Evolutionary conservation across 2,329 filamentous ascomycete species (phyloP).

Genomic region (Trichoderma brevicompactum): DNA sequence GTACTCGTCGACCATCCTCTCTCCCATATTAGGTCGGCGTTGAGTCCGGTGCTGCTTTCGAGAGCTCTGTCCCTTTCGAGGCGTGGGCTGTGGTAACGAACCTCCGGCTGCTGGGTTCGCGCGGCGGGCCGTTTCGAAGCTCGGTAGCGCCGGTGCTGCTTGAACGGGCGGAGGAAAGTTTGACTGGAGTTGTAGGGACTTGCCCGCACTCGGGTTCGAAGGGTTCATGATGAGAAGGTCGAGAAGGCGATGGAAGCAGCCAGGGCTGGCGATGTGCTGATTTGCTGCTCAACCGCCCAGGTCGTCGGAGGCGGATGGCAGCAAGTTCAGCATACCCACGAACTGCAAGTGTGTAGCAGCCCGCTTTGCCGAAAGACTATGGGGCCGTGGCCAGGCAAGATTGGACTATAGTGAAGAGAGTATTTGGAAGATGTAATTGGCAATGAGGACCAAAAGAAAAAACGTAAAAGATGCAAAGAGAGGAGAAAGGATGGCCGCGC

Average conservation of each 20-base stretch:
- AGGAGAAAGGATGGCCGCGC: constrained; percentile 12
- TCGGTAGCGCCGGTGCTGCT: constrained; percentile 49
- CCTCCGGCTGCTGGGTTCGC: constrained; percentile 43
- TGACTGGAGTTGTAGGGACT: constrained; percentile 54
- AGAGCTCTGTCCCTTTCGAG: constrained; percentile 75
- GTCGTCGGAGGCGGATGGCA: constrained; percentile 13
- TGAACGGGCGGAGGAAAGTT: constrained; percentile 49
- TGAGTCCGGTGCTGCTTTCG: constrained; percentile 86
- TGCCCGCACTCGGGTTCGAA: constrained; percentile 48
- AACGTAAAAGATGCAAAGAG: constrained; percentile 17
- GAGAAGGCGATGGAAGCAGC: constrained; percentile 10
- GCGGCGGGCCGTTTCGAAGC: constrained; percentile 57
- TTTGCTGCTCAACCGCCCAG: constrained; percentile 21
- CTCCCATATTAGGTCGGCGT: constrained; percentile 63
- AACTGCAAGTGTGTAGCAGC: constrained; percentile 14
- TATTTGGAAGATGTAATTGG: neutral
- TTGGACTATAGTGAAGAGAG: neutral
- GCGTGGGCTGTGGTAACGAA: constrained; percentile 46
- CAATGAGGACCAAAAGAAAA: neutral
- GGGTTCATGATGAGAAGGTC: constrained; percentile 40
- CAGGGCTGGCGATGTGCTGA: neutral
- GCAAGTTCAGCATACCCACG: constrained; percentile 28
- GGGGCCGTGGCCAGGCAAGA: neutral
- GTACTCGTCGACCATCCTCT: constrained; percentile 67
- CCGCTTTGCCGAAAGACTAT: constrained; percentile 13